Evolutionary conservation across 495 filamentous ascomycete species (phyloP).

Genomic region (Articulospora tetracladia): DNA sequence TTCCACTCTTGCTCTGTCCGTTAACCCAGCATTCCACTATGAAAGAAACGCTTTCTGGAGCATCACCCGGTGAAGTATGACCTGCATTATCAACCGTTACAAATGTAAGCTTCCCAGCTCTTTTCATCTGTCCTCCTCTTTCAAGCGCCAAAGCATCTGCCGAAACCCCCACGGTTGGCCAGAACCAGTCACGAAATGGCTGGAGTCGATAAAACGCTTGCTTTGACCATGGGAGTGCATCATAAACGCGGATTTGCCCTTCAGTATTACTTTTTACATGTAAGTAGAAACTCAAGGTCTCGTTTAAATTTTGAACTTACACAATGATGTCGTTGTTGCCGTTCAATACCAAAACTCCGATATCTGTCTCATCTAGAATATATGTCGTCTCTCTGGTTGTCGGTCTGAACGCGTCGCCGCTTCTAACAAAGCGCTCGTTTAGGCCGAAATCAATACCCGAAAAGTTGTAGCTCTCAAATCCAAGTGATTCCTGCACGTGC

Average conservation of each 20-base stretch:
- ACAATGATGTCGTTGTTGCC: neutral
- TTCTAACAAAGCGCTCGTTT: neutral
- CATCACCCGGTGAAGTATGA: neutral
- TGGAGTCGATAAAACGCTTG: neutral
- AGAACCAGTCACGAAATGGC: neutral
- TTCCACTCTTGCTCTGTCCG: neutral
- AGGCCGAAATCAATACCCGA: neutral
- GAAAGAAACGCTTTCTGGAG: neutral
- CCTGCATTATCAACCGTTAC: neutral
- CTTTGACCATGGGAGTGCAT: neutral
- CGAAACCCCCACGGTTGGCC: neutral
- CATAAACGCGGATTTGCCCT: neutral
- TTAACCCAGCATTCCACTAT: neutral
- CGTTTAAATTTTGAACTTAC: neutral
- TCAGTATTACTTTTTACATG: neutral
- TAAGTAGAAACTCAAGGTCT: neutral
- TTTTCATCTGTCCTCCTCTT: neutral
- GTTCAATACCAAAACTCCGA: neutral
- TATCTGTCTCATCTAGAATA: neutral
- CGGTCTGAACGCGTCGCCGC: neutral
- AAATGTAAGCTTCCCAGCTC: neutral
- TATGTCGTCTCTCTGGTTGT: neutral
- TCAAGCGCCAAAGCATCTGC: neutral
- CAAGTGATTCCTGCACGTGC: neutral
- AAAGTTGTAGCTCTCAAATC: neutral